These are phyloP conservation scores for Paragyromitra xinjiangensis DNA, from an alignment of 495 filamentous ascomycete genomes.

Conservation along the genomic window DNA sequence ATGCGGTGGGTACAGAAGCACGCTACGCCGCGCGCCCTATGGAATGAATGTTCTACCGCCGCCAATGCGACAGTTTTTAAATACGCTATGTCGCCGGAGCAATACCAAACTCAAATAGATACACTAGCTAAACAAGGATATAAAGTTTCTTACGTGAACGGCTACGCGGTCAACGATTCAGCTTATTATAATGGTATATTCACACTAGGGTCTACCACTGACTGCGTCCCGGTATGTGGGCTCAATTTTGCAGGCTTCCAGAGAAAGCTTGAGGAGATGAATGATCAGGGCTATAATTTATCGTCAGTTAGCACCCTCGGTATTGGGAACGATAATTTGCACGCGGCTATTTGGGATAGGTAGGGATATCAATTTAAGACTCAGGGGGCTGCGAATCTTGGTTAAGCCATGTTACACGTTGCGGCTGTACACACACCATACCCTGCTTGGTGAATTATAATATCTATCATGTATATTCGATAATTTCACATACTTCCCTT, in stretches of 20 bases:
- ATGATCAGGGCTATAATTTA: background rate
- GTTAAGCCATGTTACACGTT: background rate
- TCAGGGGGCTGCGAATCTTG: background rate
- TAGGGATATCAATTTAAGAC: background rate
- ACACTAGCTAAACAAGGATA: background rate
- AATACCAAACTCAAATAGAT: background rate
- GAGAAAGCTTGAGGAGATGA: background rate
- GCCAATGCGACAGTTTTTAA: slow-evolving; percentile 14
- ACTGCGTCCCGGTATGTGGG: background rate
- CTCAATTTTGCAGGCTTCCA: background rate
- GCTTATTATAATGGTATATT: slow-evolving; percentile 11
- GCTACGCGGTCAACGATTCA: background rate
- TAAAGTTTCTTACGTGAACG: background rate
- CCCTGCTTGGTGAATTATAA: too few relatives aligned
- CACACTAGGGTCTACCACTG: background rate
- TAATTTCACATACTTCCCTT: too few relatives aligned
- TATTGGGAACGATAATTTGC: background rate
- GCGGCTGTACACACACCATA: too few relatives aligned
- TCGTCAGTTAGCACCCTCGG: background rate
- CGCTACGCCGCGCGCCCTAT: background rate
- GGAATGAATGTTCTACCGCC: slow-evolving; percentile 4
- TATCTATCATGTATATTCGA: too few relatives aligned
- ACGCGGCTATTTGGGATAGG: slow-evolving; percentile 1
- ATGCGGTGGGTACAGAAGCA: background rate
- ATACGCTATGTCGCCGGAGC: background rate